Base-by-base conservation (phyloP, 2,329 filamentous ascomycete genomes). In the Neonectria punicea region DNA sequence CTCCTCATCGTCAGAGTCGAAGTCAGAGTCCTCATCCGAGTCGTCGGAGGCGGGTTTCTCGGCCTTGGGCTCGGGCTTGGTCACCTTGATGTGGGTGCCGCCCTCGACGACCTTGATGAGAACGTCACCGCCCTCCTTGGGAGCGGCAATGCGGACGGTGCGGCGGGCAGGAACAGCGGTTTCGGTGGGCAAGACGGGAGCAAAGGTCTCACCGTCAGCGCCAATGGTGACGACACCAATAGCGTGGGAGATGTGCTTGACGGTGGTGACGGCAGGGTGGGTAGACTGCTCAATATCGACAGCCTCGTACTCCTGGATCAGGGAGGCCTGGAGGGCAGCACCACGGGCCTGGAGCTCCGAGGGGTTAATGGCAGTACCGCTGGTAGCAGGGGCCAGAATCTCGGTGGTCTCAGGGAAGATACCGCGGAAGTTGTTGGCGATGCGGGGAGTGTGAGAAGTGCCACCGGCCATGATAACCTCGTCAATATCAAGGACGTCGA, bases 211-310 rank as follows among this genome's bases (percentile, higher is more conserved):
- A 53, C 86, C 85, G 53, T 90, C 84, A 44, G 80, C 76, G 71
- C 80, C 85, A 63, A 88, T 82, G 72, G 90, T 88, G 68, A 97
- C 86, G 58, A 98, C 92, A 78, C 96, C 96, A 68, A 99, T 92
- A 67, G 95, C 92, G 77, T 94, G 92, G 73, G 89, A 86, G 68
- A 97, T 90, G 84, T 99, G 96, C 74, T 94, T 93, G 57, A 97
- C 94, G 16, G 94, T 95, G 36, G 95, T 98, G 69, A 99, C 94
- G 77, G 94, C 93, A 57, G 96, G 91, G 85, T 99, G 95, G 53
- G 94, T 97, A 68, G 93, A 97, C 86, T 98, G 94, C 79, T 97
- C 93, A 73, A 99, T 97, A 78, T 98, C 95, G 71, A 93, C 90
- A 72, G 89, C 87, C 75, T 99, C 96, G 81, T 97, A 99, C 80